phyloP scores from a whole-genome alignment of 345 rosid species.

The Syzygium aqueum region DNA sequence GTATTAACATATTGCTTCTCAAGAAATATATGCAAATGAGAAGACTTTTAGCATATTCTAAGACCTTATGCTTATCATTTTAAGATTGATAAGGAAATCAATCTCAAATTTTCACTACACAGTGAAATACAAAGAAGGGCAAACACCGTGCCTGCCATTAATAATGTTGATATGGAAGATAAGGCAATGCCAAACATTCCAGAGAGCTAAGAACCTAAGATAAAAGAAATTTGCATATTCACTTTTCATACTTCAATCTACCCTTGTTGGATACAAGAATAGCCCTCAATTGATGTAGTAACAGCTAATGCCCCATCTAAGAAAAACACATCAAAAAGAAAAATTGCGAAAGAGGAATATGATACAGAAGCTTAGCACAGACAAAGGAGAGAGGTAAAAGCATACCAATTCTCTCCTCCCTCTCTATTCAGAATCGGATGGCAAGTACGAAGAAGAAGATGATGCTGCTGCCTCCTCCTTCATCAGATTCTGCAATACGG shows the following conservation, averaged over 20 bases:
- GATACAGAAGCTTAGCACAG: neutral
- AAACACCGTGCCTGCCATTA: neutral
- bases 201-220: neutral
- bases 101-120: neutral
- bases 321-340: constrained; percentile 16
- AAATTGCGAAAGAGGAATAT: neutral
- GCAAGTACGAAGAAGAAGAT: constrained; percentile 30
- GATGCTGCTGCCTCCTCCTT: constrained; percentile 27
- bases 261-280: constrained; percentile 14
- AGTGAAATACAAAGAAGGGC: neutral
- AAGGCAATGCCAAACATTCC: neutral
- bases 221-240: neutral
- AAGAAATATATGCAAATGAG: neutral
- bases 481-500: constrained; percentile 58
- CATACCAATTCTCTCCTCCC: constrained; percentile 27
- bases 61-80: neutral
- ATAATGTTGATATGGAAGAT: neutral
- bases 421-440: constrained; percentile 56
- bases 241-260: constrained; percentile 11
- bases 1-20: neutral
- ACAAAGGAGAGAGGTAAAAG: neutral
- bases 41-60: neutral
- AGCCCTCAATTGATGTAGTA: constrained; percentile 1
- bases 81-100: neutral
- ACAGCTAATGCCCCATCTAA: neutral